Evolutionary conservation across 306 rosid species (phyloP).

Genomic region (Hylodesmum podocarpum): DNA sequence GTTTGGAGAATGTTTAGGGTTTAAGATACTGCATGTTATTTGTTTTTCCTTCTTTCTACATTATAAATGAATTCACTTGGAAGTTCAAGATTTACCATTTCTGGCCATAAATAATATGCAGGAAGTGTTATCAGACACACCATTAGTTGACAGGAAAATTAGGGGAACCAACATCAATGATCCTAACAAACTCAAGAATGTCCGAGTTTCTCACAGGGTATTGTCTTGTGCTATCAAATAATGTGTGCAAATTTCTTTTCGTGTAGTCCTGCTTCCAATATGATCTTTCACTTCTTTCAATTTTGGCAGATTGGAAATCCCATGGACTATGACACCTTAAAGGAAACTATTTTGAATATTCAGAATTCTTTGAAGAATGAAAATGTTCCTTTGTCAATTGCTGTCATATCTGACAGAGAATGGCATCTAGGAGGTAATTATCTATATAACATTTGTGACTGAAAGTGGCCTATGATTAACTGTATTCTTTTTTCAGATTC

Average conservation of each 20-base stretch:
- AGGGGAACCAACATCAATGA: constrained; percentile 44
- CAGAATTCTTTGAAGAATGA: constrained; percentile 52
- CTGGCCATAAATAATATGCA: constrained; percentile 40
- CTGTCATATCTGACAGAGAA: constrained; percentile 79
- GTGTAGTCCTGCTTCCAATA: constrained; percentile 16
- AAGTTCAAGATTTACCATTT: constrained; percentile 29
- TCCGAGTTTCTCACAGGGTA: constrained; percentile 88
- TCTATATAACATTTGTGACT: constrained; percentile 10
- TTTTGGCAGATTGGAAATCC: constrained; percentile 80
- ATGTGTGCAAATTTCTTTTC: constrained; percentile 26
- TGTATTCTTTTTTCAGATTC: constrained; percentile 65
- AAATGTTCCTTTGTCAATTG: constrained; percentile 71
- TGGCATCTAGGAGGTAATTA: constrained; percentile 86
- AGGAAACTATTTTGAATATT: constrained; percentile 68
- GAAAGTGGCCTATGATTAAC: constrained; percentile 36
- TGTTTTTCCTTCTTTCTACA: neutral
- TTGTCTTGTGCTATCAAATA: constrained; percentile 16
- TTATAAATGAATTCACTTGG: constrained; percentile 25
- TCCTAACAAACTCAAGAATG: constrained; percentile 56
- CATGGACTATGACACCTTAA: constrained; percentile 74
- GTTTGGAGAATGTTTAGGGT: constrained; percentile 8
- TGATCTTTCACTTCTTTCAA: constrained; percentile 19
- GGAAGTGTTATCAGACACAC: constrained; percentile 79
- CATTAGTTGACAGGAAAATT: constrained; percentile 62
- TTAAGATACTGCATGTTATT: neutral